phyloP scores from a whole-genome alignment of 257 asterid genomes.

The Solanum rostratum region DNA sequence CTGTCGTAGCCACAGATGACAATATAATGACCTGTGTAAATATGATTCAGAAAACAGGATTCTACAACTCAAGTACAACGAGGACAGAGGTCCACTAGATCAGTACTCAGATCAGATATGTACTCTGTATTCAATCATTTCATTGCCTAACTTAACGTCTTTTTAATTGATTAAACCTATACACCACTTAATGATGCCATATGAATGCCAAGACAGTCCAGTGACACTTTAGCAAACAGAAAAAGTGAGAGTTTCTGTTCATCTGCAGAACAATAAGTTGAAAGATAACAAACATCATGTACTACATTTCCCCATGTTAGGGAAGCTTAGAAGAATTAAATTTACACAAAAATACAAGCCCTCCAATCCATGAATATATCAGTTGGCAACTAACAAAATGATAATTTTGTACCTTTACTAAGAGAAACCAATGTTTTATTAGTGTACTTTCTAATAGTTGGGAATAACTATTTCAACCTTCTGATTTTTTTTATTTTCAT shows the following conservation, averaged over 20 bases:
- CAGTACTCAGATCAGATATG: background rate
- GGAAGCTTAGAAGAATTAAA: background rate
- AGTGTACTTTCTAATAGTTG: background rate
- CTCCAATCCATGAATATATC: background rate
- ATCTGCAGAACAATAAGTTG: background rate
- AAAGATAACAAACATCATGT: background rate
- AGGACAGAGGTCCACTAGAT: background rate
- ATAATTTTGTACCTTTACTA: background rate
- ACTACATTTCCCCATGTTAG: background rate
- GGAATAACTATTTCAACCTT: background rate
- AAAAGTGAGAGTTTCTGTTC: background rate
- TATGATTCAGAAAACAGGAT: background rate
- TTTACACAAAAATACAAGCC: background rate
- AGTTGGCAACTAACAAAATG: background rate
- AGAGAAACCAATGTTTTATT: background rate
- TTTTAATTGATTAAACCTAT: background rate
- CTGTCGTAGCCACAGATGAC: slow-evolving; percentile 87
- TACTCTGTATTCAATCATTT: background rate
- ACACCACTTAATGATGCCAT: background rate
- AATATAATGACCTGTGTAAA: slow-evolving; percentile 63
- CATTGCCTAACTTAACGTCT: background rate
- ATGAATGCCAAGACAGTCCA: background rate
- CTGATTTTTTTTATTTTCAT: background rate
- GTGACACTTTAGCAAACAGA: background rate
- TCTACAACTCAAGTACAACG: background rate